Evolutionary conservation across 2,329 filamentous ascomycete species (phyloP).

Genomic region (Penicillium expansum): DNA sequence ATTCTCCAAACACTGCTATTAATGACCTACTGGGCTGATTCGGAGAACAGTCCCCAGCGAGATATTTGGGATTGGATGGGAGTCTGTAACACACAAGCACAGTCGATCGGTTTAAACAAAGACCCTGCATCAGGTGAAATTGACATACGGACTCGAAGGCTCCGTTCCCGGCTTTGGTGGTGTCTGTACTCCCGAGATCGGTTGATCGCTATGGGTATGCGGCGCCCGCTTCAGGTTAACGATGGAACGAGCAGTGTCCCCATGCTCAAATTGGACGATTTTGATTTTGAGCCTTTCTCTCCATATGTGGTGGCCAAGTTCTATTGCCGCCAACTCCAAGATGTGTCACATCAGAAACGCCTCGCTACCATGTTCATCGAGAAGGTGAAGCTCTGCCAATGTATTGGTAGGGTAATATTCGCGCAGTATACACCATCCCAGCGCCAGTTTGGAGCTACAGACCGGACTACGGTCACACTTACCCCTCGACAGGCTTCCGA

Average conservation of each 20-base stretch:
- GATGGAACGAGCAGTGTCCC: constrained; percentile 89
- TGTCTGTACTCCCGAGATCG: constrained; percentile 89
- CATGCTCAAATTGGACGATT: constrained; percentile 75
- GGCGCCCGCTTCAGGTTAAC: constrained; percentile 82
- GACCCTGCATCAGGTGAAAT: constrained; percentile 64
- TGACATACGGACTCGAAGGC: constrained; percentile 62
- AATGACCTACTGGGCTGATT: constrained; percentile 94
- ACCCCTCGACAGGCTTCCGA: constrained; percentile 78
- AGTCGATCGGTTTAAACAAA: constrained; percentile 82
- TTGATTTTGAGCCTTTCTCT: constrained; percentile 67
- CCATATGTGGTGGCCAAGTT: constrained; percentile 65
- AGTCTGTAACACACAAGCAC: constrained; percentile 79
- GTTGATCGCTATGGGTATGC: constrained; percentile 83
- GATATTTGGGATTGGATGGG: constrained; percentile 97
- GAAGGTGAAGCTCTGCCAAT: constrained; percentile 80
- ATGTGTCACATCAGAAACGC: constrained; percentile 68
- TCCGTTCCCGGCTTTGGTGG: constrained; percentile 94
- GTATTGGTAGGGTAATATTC: constrained; percentile 79
- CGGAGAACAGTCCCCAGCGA: constrained; percentile 78
- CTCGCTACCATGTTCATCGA: constrained; percentile 82
- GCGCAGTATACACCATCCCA: constrained; percentile 86
- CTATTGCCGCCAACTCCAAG: constrained; percentile 64
- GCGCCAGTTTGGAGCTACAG: constrained; percentile 65
- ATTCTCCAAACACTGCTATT: constrained; percentile 79
- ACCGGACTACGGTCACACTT: constrained; percentile 74